Conservation (phyloP, 441 rosid species). For the Kokia cookei region DNA sequence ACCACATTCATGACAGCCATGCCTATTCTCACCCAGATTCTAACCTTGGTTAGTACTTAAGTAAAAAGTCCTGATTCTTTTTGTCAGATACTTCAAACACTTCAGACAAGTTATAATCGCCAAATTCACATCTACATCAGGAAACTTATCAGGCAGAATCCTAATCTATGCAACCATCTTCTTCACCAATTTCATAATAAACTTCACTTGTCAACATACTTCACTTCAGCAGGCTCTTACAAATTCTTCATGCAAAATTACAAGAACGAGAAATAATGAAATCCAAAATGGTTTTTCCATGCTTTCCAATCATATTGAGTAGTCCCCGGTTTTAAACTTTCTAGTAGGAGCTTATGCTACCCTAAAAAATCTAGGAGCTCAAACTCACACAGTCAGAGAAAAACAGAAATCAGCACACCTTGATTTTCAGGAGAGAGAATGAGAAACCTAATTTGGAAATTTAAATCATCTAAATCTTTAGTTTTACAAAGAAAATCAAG, state of each 20-base stretch:
- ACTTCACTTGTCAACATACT: not conserved
- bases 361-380: not conserved
- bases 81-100: not conserved
- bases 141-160: not conserved
- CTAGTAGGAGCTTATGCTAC: not conserved
- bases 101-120: not conserved
- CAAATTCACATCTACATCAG: not conserved
- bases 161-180: not conserved
- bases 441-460: not conserved
- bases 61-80: not conserved
- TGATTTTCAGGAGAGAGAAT: not conserved
- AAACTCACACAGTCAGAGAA: not conserved
- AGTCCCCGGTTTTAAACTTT: not conserved
- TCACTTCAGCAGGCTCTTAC: not conserved
- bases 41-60: not conserved
- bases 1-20: not conserved
- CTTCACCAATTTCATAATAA: not conserved
- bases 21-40: not conserved
- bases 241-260: slow-evolving; percentile 1
- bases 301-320: not conserved
- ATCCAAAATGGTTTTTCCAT: not conserved
- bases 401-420: not conserved
- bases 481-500: not conserved
- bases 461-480: not conserved
- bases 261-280: not conserved